These are phyloP conservation scores for Aspergillus mulundensis DNA, from an alignment of 495 filamentous ascomycete genomes.

Conservation along the genomic window DNA sequence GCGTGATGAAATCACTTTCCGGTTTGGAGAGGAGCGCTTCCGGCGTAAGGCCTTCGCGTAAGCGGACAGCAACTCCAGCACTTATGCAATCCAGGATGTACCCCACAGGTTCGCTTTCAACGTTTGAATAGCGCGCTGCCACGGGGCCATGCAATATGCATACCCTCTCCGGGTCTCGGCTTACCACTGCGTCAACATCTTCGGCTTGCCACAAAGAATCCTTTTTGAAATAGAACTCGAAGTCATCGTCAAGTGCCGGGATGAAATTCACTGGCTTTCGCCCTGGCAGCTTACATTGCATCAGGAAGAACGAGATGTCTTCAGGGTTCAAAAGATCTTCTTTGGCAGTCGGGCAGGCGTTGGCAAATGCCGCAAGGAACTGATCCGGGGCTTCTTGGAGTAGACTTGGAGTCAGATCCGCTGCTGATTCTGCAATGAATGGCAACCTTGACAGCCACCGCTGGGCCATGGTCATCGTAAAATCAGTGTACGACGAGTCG, in stretches of 20 bases:
- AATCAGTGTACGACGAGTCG: constrained; percentile 27
- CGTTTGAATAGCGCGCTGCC: constrained; percentile 28
- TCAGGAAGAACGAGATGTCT: constrained; percentile 30
- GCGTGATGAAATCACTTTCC: constrained; percentile 8
- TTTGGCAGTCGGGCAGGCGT: constrained; percentile 18
- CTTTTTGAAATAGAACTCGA: constrained; percentile 44
- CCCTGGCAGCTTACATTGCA: constrained; percentile 21
- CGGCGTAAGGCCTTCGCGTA: constrained; percentile 10
- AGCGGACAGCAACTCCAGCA: constrained; percentile 4
- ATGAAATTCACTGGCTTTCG: constrained; percentile 40
- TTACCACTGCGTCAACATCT: constrained; percentile 36
- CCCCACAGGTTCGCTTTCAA: constrained; percentile 25
- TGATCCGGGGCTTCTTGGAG: constrained; percentile 8
- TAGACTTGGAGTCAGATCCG: background rate
- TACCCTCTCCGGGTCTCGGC: constrained; percentile 31
- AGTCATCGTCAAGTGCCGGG: constrained; percentile 34
- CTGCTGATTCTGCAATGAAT: background rate
- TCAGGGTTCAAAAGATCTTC: constrained; percentile 27
- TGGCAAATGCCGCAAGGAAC: constrained; percentile 14
- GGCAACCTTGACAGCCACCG: constrained; percentile 25
- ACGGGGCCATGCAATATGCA: constrained; percentile 43
- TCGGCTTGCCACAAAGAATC: constrained; percentile 44
- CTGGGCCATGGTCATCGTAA: constrained; percentile 26
- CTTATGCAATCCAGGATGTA: constrained; percentile 30
- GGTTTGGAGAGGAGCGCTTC: background rate